Conservation (phyloP, 495 filamentous ascomycete species). For the Hypoxylon fuscum region DNA sequence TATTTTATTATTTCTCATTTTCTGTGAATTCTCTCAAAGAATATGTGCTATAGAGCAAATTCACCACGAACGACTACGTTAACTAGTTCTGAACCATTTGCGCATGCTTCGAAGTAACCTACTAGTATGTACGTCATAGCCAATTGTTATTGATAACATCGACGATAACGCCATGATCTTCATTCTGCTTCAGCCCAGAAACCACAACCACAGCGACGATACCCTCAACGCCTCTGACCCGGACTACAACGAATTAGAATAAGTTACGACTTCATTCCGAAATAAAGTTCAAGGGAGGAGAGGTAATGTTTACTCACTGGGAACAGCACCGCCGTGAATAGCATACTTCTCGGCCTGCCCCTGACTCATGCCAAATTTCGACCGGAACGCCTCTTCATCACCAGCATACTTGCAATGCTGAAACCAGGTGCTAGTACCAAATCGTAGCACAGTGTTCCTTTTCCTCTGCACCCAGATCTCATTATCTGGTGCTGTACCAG, state of each 20-base stretch:
- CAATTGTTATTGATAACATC: slow-evolving; percentile 66
- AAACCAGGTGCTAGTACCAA: slow-evolving; percentile 71
- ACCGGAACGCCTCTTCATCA: slow-evolving; percentile 66
- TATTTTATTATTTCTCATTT: no score
- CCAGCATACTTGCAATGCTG: slow-evolving; percentile 68
- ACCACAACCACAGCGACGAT: slow-evolving; percentile 78
- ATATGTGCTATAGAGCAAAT: no score
- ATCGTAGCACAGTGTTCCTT: slow-evolving; percentile 69
- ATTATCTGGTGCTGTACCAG: slow-evolving; percentile 69
- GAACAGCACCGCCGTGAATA: slow-evolving; percentile 78
- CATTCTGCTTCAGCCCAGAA: slow-evolving; percentile 77
- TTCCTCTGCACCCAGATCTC: slow-evolving; percentile 70
- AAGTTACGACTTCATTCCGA: neutral
- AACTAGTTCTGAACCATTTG: no score
- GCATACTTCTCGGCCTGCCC: slow-evolving; percentile 69
- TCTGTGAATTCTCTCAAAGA: no score
- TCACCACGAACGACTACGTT: no score
- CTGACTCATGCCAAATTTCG: slow-evolving; percentile 64
- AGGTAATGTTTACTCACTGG: slow-evolving; percentile 45
- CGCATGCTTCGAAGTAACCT: no score
- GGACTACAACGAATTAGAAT: slow-evolving; percentile 45
- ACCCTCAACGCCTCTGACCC: slow-evolving; percentile 74
- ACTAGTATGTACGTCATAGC: slow-evolving; percentile 17
- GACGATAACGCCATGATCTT: slow-evolving; percentile 79
- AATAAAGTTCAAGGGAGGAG: neutral